Evolutionary conservation across 768 basidiomycete genomes (phyloP).

Genomic region (Psilocybe cyanescens): DNA sequence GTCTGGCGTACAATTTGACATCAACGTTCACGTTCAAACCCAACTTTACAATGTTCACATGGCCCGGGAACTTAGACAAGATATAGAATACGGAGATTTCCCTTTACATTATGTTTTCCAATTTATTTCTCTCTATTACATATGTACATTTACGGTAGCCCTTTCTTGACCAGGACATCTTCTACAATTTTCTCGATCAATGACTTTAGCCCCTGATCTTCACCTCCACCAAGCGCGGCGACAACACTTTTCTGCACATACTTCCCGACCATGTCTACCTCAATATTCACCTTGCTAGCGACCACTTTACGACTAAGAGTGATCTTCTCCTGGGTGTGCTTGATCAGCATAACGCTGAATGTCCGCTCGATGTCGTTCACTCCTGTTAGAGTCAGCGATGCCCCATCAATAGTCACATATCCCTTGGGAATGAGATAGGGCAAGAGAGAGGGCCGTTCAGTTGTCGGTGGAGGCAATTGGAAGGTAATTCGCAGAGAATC

Average conservation of each 20-base stretch:
- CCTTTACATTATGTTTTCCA: neutral
- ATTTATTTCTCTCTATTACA: neutral
- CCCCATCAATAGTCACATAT: constrained; percentile 92
- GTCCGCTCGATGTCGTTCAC: constrained; percentile 65
- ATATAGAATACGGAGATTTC: constrained; percentile 10
- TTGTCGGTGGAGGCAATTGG: constrained; percentile 66
- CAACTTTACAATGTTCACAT: neutral
- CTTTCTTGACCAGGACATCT: constrained; percentile 52
- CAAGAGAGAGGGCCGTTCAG: constrained; percentile 63
- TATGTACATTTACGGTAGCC: neutral
- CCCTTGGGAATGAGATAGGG: constrained; percentile 93
- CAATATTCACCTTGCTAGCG: constrained; percentile 90
- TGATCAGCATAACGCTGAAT: constrained; percentile 95
- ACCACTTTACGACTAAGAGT: constrained; percentile 74
- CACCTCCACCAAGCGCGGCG: constrained; percentile 64
- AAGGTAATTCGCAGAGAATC: constrained; percentile 89
- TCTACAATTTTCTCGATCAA: constrained; percentile 65
- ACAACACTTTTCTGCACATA: constrained; percentile 85
- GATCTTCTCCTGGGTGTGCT: constrained; percentile 90
- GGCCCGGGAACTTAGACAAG: constrained; percentile 13
- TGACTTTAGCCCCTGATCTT: constrained; percentile 46
- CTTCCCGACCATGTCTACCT: constrained; percentile 95
- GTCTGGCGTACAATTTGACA: constrained; percentile 3
- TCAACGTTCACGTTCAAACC: neutral
- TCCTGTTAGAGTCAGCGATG: constrained; percentile 87